phyloP scores from a whole-genome alignment of 2,329 filamentous ascomycete species.

The Ophiostoma piceae region DNA sequence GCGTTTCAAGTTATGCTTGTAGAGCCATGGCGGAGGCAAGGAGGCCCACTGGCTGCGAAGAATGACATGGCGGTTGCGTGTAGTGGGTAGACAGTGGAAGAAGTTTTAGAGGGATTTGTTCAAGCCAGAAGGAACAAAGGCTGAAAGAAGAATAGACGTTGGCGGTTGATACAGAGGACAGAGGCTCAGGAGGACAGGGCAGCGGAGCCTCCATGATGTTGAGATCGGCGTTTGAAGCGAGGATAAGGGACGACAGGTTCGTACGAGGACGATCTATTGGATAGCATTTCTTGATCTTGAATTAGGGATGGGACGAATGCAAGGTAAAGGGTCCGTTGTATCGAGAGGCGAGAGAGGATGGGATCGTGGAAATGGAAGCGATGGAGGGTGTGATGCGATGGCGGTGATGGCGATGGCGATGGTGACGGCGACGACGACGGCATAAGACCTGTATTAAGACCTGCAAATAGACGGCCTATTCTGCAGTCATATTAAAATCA shows the following conservation, averaged over 20 bases:
- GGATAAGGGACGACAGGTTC: no score
- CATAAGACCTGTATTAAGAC: neutral
- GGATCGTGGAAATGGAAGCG: neutral
- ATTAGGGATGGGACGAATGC: neutral
- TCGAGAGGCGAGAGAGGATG: neutral
- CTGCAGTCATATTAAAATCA: no score
- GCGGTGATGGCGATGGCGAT: neutral
- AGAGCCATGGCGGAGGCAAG: no score
- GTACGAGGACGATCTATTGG: neutral
- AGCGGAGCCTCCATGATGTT: neutral
- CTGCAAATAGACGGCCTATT: neutral
- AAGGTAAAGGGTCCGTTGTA: neutral
- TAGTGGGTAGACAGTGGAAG: neutral
- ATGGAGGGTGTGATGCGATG: neutral
- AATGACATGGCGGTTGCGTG: constrained; percentile 1
- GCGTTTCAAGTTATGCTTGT: neutral
- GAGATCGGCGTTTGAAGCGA: neutral
- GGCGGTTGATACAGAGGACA: no score
- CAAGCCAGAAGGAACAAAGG: neutral
- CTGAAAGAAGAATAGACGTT: neutral
- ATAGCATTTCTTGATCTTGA: neutral
- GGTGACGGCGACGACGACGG: no score
- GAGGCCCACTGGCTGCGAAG: neutral
- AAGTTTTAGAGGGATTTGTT: neutral
- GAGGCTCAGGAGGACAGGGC: no score